phyloP scores from a whole-genome alignment of 225 moss, liverwort and hornwort species.

The Marchantia polymorpha region DNA sequence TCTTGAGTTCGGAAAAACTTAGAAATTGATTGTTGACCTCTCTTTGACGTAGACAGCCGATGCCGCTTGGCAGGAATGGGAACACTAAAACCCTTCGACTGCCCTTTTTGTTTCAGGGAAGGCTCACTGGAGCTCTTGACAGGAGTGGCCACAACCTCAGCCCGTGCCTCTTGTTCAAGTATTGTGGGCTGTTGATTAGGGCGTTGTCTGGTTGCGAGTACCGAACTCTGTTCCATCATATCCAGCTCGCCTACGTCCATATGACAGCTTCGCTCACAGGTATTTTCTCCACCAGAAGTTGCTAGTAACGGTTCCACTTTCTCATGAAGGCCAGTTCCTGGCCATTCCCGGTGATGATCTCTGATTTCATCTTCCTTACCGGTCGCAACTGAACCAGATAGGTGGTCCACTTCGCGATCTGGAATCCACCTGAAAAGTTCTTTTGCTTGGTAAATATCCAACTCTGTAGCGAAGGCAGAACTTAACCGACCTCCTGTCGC shows the following conservation, averaged over 20 bases:
- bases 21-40: slow-evolving; percentile 38
- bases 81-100: not conserved
- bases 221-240: slow-evolving; percentile 57
- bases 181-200: slow-evolving; percentile 27
- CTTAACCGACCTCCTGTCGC: not conserved
- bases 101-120: slow-evolving; percentile 30
- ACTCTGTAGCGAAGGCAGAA: slow-evolving; percentile 1
- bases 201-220: slow-evolving; percentile 57
- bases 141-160: not conserved
- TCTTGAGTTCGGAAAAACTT: slow-evolving; percentile 36
- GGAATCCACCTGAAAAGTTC: not conserved
- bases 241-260: slow-evolving; percentile 50
- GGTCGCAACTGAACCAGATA: not conserved
- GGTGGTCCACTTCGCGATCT: not conserved
- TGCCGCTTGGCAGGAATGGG: slow-evolving; percentile 21
- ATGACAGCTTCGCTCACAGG: not conserved
- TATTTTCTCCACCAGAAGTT: not conserved
- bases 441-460: not conserved
- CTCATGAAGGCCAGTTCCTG: not conserved
- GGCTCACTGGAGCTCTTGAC: slow-evolving; percentile 33
- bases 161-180: slow-evolving; percentile 26
- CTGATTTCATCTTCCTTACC: not conserved
- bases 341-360: not conserved
- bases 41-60: slow-evolving; percentile 13
- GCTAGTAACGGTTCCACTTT: not conserved